Conservation (phyloP, 371 early-diverging fungal genomes). For the Lichtheimia ornata region DNA sequence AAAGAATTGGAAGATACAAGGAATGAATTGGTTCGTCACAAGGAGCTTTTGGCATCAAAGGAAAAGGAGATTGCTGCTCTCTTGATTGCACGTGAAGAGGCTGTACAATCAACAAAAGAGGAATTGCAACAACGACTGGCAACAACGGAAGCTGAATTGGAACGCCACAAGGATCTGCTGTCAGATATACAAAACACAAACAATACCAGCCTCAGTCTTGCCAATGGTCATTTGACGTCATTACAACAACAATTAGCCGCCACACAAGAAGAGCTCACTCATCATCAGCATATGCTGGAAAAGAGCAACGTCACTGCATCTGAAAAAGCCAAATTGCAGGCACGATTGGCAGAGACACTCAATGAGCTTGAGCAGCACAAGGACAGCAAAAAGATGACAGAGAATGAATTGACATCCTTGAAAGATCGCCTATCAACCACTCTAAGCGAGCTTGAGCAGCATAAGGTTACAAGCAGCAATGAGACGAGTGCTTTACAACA, state of each 20-base stretch:
- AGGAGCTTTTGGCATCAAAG: neutral
- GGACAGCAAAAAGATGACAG: neutral
- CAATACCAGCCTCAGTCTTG: neutral
- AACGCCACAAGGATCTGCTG: neutral
- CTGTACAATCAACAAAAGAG: conserved; percentile 5
- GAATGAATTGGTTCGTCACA: neutral
- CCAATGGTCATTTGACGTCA: neutral
- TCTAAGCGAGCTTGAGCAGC: neutral
- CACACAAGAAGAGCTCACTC: neutral
- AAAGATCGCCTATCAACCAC: neutral
- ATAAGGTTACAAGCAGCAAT: neutral
- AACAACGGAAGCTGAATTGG: conserved; percentile 1
- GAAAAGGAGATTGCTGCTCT: neutral
- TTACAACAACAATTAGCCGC: neutral
- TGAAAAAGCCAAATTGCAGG: neutral
- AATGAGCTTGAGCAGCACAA: neutral
- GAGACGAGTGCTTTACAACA: neutral
- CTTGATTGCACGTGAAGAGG: neutral
- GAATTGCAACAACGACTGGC: neutral
- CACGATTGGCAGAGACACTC: neutral
- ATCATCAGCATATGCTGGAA: no score
- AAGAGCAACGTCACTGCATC: no score
- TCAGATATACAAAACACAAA: neutral
- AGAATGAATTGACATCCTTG: neutral
- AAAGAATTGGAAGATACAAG: neutral